These are phyloP conservation scores for Isoetes engelmannii DNA, from an alignment of 83 land plant species.

Conservation along the genomic window DNA sequence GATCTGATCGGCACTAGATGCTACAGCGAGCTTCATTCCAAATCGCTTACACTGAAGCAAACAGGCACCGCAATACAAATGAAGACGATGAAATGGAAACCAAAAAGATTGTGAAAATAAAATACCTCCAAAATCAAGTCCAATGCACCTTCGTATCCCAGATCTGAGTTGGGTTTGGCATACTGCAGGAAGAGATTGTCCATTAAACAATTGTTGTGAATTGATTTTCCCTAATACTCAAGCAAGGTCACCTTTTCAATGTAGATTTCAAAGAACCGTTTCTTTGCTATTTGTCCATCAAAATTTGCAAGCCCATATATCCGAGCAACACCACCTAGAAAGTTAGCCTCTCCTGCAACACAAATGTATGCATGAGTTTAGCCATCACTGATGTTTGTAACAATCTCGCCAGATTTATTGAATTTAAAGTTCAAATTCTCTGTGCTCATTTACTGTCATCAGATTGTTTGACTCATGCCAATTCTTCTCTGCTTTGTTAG, in stretches of 20 bases:
- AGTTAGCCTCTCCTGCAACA: slow-evolving; percentile 83
- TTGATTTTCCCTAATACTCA: not conserved
- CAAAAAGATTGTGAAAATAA: not conserved
- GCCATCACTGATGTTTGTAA: no score
- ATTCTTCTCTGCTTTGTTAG: no score
- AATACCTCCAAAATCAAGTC: slow-evolving; percentile 74
- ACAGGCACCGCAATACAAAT: not conserved
- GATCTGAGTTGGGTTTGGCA: slow-evolving; percentile 84
- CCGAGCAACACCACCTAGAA: slow-evolving; percentile 87
- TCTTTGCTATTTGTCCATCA: slow-evolving; percentile 60
- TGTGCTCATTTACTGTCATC: no score
- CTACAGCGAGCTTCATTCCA: slow-evolving; percentile 96
- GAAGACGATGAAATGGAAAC: not conserved
- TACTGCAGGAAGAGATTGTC: slow-evolving; percentile 35
- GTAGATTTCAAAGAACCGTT: slow-evolving; percentile 89
- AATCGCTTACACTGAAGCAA: slow-evolving; percentile 65
- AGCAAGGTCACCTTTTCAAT: slow-evolving; percentile 58
- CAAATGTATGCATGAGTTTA: no score
- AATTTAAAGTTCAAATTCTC: no score
- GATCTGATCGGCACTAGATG: slow-evolving; percentile 94
- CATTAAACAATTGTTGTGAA: not conserved
- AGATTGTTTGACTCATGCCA: no score
- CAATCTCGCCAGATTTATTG: no score
- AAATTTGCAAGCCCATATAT: slow-evolving; percentile 61
- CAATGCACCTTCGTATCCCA: slow-evolving; percentile 90